These are phyloP conservation scores for Tylopilus balloui DNA, from an alignment of 768 basidiomycete genomes.

Conservation along the genomic window DNA sequence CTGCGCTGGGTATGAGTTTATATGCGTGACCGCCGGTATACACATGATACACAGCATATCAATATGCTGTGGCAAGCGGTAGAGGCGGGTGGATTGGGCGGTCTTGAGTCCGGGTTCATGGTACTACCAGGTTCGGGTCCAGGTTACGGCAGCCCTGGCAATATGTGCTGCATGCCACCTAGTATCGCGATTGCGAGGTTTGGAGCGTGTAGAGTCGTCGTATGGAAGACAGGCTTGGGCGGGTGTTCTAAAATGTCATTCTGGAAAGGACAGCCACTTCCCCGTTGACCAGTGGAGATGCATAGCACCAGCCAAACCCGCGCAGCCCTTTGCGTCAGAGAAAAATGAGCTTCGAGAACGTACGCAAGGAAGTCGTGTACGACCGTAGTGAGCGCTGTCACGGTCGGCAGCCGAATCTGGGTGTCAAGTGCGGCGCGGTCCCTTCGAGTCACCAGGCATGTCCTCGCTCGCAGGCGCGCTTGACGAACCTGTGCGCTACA, in stretches of 20 bases:
- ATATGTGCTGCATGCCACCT: conserved; percentile 10
- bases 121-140: background rate
- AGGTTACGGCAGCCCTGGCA: conserved; percentile 4
- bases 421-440: background rate
- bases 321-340: background rate
- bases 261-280: conserved; percentile 21
- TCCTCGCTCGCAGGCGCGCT: conserved; percentile 59
- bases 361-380: background rate
- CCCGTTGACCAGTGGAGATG: background rate
- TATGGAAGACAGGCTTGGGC: background rate
- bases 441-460: conserved; percentile 33
- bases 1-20: conserved; percentile 2
- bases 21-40: conserved; percentile 5
- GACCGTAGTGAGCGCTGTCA: background rate
- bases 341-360: background rate
- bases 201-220: background rate
- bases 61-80: conserved; percentile 21
- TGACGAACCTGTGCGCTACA: conserved; percentile 33
- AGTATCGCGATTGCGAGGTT: conserved; percentile 20
- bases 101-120: background rate
- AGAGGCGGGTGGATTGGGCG: background rate
- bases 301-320: conserved; percentile 7
- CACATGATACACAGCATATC: conserved; percentile 19
- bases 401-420: conserved; percentile 15
- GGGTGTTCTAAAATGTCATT: conserved; percentile 7